A percentile compares a stretch with the other conserved stretches of the same genome.
phyloP scores from a whole-genome alignment of 2,329 filamentous ascomycete genomes.

The Talaromyces sp. region DNA sequence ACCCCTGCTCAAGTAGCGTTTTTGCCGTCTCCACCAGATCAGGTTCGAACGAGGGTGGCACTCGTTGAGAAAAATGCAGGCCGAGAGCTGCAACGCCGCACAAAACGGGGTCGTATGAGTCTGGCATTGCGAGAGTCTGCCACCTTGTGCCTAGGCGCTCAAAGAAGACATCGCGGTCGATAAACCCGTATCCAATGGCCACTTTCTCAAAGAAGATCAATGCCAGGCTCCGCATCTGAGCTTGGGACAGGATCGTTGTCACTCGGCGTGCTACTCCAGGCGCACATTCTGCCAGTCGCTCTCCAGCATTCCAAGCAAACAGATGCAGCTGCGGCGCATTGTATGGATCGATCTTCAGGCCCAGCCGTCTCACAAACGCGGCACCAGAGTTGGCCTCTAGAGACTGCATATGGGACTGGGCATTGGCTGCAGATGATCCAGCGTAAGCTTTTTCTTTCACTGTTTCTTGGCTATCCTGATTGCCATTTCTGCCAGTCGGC shows the following conservation, averaged over 20 bases:
- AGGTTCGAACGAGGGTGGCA: slow-evolving; percentile 38
- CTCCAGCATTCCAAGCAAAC: slow-evolving; percentile 52
- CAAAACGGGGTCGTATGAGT: slow-evolving; percentile 44
- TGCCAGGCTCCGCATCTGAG: slow-evolving; percentile 44
- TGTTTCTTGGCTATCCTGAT: not conserved
- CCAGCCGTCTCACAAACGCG: slow-evolving; percentile 51
- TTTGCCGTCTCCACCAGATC: slow-evolving; percentile 45
- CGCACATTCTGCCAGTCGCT: slow-evolving; percentile 10
- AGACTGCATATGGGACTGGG: slow-evolving; percentile 28
- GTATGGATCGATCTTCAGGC: slow-evolving; percentile 48
- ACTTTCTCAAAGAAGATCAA: slow-evolving; percentile 50
- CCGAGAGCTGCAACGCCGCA: slow-evolving; percentile 54
- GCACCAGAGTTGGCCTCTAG: slow-evolving; percentile 55
- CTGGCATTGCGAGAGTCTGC: slow-evolving; percentile 17
- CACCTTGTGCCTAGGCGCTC: slow-evolving; percentile 26
- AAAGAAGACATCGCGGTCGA: slow-evolving; percentile 24
- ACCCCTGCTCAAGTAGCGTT: slow-evolving; percentile 40
- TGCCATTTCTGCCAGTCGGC: not conserved
- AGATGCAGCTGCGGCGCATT: slow-evolving; percentile 50
- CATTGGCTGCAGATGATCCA: slow-evolving; percentile 13
- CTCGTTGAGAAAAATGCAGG: slow-evolving; percentile 45
- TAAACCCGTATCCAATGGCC: slow-evolving; percentile 50
- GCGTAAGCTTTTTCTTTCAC: slow-evolving; percentile 22
- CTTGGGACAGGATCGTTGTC: slow-evolving; percentile 42
- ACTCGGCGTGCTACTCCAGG: slow-evolving; percentile 27